Evolutionary conservation across 2,329 filamentous ascomycete genomes (phyloP).

Genomic region (Diaporthe vexans): DNA sequence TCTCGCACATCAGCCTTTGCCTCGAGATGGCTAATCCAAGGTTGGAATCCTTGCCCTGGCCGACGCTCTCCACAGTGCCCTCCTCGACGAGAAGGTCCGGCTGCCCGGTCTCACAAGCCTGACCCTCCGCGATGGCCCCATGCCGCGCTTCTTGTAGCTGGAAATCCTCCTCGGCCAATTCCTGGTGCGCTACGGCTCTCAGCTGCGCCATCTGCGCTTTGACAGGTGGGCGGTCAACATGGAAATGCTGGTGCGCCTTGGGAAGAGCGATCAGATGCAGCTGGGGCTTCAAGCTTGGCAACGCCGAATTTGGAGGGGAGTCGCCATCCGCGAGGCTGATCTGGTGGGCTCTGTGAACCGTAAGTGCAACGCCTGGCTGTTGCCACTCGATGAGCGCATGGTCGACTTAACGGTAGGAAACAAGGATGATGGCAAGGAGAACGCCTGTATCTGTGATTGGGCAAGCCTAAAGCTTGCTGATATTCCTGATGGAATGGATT

Average conservation of each 20-base stretch:
- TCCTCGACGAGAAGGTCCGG: not conserved
- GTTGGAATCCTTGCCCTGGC: not conserved
- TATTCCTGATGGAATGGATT: not conserved
- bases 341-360: not conserved
- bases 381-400: not conserved
- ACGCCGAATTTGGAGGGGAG: not conserved
- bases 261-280: not conserved
- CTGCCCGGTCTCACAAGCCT: not conserved
- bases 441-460: not conserved
- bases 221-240: not conserved
- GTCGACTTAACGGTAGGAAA: not conserved
- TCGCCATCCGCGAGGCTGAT: not conserved
- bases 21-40: not conserved
- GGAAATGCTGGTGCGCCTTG: not conserved
- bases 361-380: not conserved
- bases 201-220: not conserved
- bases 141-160: not conserved
- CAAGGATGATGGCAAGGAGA: not conserved
- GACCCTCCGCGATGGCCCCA: not conserved
- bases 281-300: not conserved
- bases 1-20: not conserved
- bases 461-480: not conserved
- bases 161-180: not conserved
- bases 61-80: not conserved
- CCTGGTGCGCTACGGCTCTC: not conserved